phyloP scores from a whole-genome alignment of 257 asterid genomes.

The Datura wrightii region DNA sequence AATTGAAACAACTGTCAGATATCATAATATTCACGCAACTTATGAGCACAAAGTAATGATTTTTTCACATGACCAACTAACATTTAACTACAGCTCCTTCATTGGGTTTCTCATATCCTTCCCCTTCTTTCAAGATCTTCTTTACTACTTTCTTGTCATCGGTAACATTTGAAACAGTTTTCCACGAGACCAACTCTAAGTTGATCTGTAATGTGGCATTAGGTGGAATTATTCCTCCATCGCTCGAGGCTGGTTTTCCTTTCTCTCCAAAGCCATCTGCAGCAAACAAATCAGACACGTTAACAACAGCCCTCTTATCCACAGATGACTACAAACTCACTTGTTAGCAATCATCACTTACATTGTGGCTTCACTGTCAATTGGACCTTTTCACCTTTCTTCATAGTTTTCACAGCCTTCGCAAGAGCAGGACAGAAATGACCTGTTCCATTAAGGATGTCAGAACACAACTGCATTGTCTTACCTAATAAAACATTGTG shows the following conservation, averaged over 20 bases:
- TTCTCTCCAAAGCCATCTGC: constrained; percentile 70
- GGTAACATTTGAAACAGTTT: constrained; percentile 61
- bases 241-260: constrained; percentile 63
- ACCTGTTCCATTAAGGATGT: constrained; percentile 43
- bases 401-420: constrained; percentile 78
- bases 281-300: constrained; percentile 7
- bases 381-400: constrained; percentile 75
- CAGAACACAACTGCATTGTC: background rate
- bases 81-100: constrained; percentile 76
- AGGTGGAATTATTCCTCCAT: constrained; percentile 61
- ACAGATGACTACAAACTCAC: background rate
- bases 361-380: constrained; percentile 74
- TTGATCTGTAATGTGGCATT: constrained; percentile 53
- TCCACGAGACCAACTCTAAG: constrained; percentile 68
- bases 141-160: constrained; percentile 76
- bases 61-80: constrained; percentile 39
- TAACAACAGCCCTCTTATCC: background rate
- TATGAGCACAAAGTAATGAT: background rate
- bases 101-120: constrained; percentile 71
- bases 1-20: constrained; percentile 3
- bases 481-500: background rate
- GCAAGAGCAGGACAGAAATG: constrained; percentile 73
- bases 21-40: background rate
- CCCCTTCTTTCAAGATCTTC: constrained; percentile 68
- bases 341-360: constrained; percentile 36